Conservation (phyloP, 225 moss, liverwort and hornwort species). For the Bryum argenteum region DNA sequence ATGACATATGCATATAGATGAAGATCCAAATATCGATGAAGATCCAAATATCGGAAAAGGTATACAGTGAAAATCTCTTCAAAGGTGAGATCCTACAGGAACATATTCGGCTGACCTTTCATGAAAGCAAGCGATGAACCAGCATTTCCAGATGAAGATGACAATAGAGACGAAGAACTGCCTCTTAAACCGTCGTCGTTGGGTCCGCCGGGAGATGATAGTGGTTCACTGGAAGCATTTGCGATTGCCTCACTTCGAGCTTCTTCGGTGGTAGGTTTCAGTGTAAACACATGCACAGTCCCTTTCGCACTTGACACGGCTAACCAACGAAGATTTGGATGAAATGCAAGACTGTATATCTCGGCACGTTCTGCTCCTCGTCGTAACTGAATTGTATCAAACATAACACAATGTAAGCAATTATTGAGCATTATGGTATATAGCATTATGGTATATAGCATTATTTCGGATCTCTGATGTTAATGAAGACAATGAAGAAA, state of each 20-base stretch:
- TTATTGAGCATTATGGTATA: no score
- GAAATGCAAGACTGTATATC: conserved; percentile 80
- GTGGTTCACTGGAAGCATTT: conserved; percentile 29
- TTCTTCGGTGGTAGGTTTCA: conserved; percentile 57
- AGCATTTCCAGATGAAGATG: conserved; percentile 76
- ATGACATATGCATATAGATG: no score
- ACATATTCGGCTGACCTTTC: conserved; percentile 59
- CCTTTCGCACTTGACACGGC: conserved; percentile 84
- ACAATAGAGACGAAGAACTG: conserved; percentile 47
- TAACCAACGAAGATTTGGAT: conserved; percentile 69
- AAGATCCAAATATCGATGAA: no score
- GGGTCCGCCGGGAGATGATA: conserved; percentile 30
- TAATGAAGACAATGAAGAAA: neutral
- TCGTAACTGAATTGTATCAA: conserved; percentile 53
- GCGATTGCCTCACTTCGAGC: conserved; percentile 53
- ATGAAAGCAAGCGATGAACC: conserved; percentile 95
- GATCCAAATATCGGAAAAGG: conserved; percentile 7
- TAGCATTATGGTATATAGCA: neutral
- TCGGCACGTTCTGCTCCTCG: conserved; percentile 84
- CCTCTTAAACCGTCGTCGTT: conserved; percentile 33
- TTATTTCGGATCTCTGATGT: no score
- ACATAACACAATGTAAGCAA: conserved; percentile 12
- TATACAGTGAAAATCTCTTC: neutral
- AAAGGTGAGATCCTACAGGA: neutral
- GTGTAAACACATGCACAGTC: conserved; percentile 84